Evolutionary conservation across 139 green algal species (phyloP).

Genomic region (Coelastrella sp.): DNA sequence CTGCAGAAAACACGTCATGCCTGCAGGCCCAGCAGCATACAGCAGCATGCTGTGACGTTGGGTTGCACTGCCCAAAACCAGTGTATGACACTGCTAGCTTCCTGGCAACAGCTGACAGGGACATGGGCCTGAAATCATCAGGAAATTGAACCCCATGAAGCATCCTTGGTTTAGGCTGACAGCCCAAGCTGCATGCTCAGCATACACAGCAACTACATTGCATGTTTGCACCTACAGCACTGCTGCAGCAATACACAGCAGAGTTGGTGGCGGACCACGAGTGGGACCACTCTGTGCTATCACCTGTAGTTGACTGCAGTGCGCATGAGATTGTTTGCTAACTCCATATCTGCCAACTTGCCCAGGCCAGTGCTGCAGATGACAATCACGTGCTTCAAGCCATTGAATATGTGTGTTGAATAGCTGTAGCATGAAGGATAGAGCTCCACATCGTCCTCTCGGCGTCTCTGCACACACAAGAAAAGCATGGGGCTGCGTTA

Average conservation of each 20-base stretch:
- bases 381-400: slow-evolving; percentile 58
- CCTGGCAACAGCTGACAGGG: too few species aligned
- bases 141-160: too few species aligned
- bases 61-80: too few species aligned
- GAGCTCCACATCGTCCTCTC: slow-evolving; percentile 61
- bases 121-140: too few species aligned
- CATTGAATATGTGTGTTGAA: slow-evolving; percentile 56
- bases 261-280: background rate
- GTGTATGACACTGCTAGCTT: too few species aligned
- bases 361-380: slow-evolving; percentile 56
- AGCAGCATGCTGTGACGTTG: background rate
- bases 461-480: slow-evolving; percentile 51
- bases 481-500: background rate
- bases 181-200: background rate
- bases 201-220: too few species aligned
- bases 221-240: too few species aligned
- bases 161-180: background rate
- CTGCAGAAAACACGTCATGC: slow-evolving; percentile 29
- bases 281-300: background rate
- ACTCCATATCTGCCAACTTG: slow-evolving; percentile 54
- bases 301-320: slow-evolving; percentile 74
- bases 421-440: slow-evolving; percentile 61
- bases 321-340: slow-evolving; percentile 54
- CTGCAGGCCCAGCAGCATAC: slow-evolving; percentile 3
- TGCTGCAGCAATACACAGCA: background rate